Evolutionary conservation across 305 asterid genomes (phyloP).

Genomic region (Fraxinus sp.): DNA sequence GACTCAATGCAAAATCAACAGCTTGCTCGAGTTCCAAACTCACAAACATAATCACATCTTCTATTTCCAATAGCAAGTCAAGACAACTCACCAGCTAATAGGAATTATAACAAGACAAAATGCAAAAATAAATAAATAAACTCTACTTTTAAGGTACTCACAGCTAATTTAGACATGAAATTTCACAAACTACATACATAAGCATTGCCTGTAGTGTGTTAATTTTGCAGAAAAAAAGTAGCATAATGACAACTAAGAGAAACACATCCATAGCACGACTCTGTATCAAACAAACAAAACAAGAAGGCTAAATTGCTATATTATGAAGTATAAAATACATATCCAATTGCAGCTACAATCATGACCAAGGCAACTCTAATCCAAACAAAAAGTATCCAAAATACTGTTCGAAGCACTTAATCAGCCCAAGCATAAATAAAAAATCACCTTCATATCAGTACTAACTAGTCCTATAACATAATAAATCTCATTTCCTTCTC

Average conservation of each 20-base stretch:
- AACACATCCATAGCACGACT: neutral
- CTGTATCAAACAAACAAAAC: neutral
- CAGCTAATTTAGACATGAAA: neutral
- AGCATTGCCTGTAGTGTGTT: neutral
- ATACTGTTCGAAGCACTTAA: neutral
- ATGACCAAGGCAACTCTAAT: neutral
- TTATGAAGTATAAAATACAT: neutral
- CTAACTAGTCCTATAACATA: neutral
- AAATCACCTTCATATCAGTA: neutral
- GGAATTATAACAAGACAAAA: neutral
- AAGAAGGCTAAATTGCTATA: neutral
- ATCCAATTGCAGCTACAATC: neutral
- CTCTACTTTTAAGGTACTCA: neutral
- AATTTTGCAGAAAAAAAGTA: neutral
- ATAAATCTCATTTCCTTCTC: neutral
- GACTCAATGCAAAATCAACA: neutral
- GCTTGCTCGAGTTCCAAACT: neutral
- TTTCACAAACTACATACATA: neutral
- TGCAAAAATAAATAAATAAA: neutral
- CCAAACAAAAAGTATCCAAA: neutral
- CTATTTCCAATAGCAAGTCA: neutral
- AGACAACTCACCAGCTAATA: neutral
- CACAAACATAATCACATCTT: neutral
- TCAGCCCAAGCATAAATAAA: neutral
- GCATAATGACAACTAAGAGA: neutral